Conservation (phyloP, 1,139 yeast species). For the Geotrichum siamense region DNA sequence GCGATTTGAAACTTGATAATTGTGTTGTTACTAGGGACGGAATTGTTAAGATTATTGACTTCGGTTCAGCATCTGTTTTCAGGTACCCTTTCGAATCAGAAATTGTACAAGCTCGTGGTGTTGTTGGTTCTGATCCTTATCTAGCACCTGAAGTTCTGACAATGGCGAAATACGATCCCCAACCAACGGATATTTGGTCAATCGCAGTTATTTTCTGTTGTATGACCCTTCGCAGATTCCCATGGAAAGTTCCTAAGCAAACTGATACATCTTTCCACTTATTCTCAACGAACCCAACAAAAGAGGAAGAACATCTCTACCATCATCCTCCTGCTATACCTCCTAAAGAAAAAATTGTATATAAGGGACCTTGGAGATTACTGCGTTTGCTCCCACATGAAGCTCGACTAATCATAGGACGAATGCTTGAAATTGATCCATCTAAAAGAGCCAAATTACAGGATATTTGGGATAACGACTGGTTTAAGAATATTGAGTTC, state of each 20-base stretch:
- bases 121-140: constrained; percentile 97
- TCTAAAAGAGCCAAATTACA: constrained; percentile 58
- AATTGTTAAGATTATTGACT: constrained; percentile 84
- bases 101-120: constrained; percentile 78
- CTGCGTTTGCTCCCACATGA: constrained; percentile 82
- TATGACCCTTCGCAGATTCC: constrained; percentile 88
- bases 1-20: constrained; percentile 91
- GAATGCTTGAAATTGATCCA: constrained; percentile 69
- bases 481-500: constrained; percentile 56
- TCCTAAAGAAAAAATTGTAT: constrained; percentile 22
- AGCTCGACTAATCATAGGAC: constrained; percentile 66
- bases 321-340: constrained; percentile 14
- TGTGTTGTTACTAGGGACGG: constrained; percentile 87
- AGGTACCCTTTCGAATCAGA: constrained; percentile 81
- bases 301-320: constrained; percentile 17
- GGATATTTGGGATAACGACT: constrained; percentile 60
- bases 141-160: constrained; percentile 90
- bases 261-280: constrained; percentile 81
- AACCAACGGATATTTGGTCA: constrained; percentile 93
- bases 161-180: constrained; percentile 75
- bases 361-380: constrained; percentile 77
- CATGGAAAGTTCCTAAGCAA: constrained; percentile 90
- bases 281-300: constrained; percentile 42
- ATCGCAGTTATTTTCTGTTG: constrained; percentile 93
- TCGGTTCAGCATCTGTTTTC: constrained; percentile 93